These are phyloP conservation scores for Phytophthora tubulina DNA, from an alignment of 352 stramenopile species.

Conservation along the genomic window DNA sequence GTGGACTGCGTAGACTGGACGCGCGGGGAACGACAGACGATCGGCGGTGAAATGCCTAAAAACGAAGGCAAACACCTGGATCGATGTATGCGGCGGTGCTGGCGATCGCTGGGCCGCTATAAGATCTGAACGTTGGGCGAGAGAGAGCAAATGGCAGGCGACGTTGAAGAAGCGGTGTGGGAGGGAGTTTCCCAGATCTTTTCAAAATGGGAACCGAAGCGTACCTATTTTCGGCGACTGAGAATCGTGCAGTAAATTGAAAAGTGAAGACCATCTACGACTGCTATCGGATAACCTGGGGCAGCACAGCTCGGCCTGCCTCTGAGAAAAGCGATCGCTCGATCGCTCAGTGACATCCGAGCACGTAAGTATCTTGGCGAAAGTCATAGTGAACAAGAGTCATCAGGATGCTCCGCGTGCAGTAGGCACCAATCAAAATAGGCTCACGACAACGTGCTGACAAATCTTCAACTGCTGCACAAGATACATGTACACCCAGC, in stretches of 20 bases:
- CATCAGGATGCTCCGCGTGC: too few species aligned
- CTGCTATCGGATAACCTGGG: too few species aligned
- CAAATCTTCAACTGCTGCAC: conserved; percentile 83
- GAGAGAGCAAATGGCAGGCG: conserved; percentile 2
- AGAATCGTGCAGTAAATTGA: background rate
- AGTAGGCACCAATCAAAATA: too few species aligned
- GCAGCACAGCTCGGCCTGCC: background rate
- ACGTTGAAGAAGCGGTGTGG: conserved; percentile 22
- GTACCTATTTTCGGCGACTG: background rate
- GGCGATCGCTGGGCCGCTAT: background rate
- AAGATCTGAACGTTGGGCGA: background rate
- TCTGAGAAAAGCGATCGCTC: conserved; percentile 8
- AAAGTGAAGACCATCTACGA: background rate
- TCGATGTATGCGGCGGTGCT: background rate
- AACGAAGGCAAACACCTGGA: background rate
- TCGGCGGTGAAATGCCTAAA: background rate
- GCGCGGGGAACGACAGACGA: conserved; percentile 24
- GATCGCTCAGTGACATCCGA: conserved; percentile 9
- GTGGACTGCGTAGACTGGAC: conserved; percentile 36
- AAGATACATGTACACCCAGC: conserved; percentile 96
- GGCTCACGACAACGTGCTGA: conserved; percentile 49
- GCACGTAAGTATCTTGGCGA: too few species aligned
- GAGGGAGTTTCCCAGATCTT: conserved; percentile 14
- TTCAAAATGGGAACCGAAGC: conserved; percentile 11
- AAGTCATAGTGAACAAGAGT: too few species aligned